Evolutionary conservation across 2,329 filamentous ascomycete genomes (phyloP).

Genomic region (Claviceps sorghi): DNA sequence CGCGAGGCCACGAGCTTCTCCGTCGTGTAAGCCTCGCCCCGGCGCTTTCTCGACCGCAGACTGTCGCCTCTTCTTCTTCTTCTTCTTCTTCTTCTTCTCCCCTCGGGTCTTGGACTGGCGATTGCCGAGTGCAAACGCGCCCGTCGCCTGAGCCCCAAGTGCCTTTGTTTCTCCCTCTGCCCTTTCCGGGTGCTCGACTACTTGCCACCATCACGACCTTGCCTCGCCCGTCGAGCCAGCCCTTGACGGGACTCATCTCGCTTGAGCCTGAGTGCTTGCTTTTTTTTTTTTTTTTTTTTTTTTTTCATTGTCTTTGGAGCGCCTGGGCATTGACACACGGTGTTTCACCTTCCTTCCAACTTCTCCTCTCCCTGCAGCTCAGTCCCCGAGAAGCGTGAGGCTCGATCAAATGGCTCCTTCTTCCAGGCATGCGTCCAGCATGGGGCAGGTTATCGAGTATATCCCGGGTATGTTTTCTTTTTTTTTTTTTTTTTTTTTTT

Average conservation of each 20-base stretch:
- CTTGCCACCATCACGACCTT: background rate
- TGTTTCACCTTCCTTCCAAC: too few species aligned
- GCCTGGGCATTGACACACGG: too few species aligned
- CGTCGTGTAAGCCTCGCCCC: too few species aligned
- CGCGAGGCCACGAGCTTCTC: too few species aligned
- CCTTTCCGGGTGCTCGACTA: background rate
- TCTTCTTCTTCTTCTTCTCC: too few species aligned
- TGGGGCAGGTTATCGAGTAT: constrained; percentile 89
- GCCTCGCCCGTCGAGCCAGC: background rate
- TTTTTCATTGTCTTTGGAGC: too few species aligned
- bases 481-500: background rate
- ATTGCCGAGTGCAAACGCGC: background rate
- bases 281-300: too few species aligned
- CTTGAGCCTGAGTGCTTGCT: background rate
- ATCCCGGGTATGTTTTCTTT: constrained; percentile 58
- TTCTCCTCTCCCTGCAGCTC: background rate
- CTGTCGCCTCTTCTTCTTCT: too few species aligned
- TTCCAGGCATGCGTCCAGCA: constrained; percentile 37
- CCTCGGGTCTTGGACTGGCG: background rate
- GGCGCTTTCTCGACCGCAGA: too few species aligned
- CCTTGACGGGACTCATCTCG: background rate
- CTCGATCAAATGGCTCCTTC: constrained; percentile 34
- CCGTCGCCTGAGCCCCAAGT: background rate
- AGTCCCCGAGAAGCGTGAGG: constrained; percentile 8
- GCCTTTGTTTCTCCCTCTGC: background rate